These are phyloP conservation scores for Basidiobolus meristosporus DNA, from an alignment of 371 early-diverging fungal species.

Conservation along the genomic window DNA sequence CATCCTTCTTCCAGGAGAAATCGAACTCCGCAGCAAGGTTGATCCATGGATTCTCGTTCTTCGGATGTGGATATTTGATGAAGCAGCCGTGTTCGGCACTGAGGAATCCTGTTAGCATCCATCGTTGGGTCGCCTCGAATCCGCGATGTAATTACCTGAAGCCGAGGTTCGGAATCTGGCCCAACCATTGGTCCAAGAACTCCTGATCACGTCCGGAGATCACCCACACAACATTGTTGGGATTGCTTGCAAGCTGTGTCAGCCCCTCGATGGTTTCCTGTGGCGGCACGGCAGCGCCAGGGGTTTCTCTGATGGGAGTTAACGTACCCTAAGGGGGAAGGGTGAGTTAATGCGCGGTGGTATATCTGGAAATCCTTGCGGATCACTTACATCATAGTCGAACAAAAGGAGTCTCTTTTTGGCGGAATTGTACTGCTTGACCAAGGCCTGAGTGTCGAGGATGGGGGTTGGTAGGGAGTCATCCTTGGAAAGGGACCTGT, in stretches of 20 bases:
- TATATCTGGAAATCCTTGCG: conserved; percentile 11
- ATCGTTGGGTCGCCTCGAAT: conserved; percentile 32
- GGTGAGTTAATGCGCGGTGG: background rate
- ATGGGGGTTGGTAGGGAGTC: conserved; percentile 42
- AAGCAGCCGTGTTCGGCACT: too few species aligned
- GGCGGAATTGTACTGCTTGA: conserved; percentile 21
- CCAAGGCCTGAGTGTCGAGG: conserved; percentile 23
- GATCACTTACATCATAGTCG: conserved; percentile 57
- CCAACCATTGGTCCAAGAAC: conserved; percentile 68
- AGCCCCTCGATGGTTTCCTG: conserved; percentile 42
- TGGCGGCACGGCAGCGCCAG: conserved; percentile 41
- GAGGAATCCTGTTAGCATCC: too few species aligned
- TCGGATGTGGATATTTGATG: too few species aligned
- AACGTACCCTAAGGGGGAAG: conserved; percentile 47
- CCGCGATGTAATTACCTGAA: conserved; percentile 16
- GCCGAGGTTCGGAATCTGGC: conserved; percentile 57
- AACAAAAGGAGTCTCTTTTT: conserved; percentile 58
- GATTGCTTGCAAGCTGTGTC: conserved; percentile 39
- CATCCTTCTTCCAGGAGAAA: conserved; percentile 72
- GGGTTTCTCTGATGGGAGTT: conserved; percentile 46
- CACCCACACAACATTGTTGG: conserved; percentile 73
- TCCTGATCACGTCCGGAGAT: too few species aligned
- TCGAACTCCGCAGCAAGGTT: conserved; percentile 64
- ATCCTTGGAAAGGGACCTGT: conserved; percentile 20
- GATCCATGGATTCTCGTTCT: conserved; percentile 31